Base-by-base conservation (phyloP, 495 filamentous ascomycete genomes). In the Terfezia claveryi region DNA sequence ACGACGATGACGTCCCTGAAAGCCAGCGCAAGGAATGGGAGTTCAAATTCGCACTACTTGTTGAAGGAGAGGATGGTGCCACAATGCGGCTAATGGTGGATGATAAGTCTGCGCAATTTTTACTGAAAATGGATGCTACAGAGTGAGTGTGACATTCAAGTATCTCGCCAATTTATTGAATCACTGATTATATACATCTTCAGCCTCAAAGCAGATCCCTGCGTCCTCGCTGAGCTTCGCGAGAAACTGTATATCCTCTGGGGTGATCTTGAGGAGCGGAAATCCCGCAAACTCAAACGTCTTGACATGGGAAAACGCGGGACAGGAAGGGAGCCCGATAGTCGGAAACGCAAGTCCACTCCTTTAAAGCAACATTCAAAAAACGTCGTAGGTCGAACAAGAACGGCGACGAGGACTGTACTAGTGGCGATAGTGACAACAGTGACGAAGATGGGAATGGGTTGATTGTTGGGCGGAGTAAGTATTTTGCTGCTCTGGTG, bases 221-320 rank as follows among this genome's bases (percentile, higher is more conserved):
- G 61, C 0, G 58, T 63, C 3, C 66, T 92, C 8, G 59, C 49
- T 27, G 54, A 66, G 8, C 67, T 95, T 1, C 71, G 75, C 41
- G 78, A 93, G 62, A 80, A 79, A 62, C 74, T 94, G 14, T 88
- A 80, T 65, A 69, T 76, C 36, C 72, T 96, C 8, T 96, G 89
- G 87, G 89, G 89, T 4, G 74, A 92, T 56, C 74, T 95, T 8
- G 80, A 85, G 64, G 86, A 93, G 63, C 57, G 62, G 50, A 85
- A 83, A 62, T 38, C 37, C 58, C n/a, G 60, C 51, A 41, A 14
- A 16, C 23, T 55, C 54, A 10, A n/a, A 38, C 8, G 36, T 41
- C 20, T 38, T 12, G 37, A 55, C 41, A 10, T 14, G 12, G 27
- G 38, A 46, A 36, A 10, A 23, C 0, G 10, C 17, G 49, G 12